Base-by-base conservation (phyloP, 352 stramenopile species). In the Phytophthora pistaciae region DNA sequence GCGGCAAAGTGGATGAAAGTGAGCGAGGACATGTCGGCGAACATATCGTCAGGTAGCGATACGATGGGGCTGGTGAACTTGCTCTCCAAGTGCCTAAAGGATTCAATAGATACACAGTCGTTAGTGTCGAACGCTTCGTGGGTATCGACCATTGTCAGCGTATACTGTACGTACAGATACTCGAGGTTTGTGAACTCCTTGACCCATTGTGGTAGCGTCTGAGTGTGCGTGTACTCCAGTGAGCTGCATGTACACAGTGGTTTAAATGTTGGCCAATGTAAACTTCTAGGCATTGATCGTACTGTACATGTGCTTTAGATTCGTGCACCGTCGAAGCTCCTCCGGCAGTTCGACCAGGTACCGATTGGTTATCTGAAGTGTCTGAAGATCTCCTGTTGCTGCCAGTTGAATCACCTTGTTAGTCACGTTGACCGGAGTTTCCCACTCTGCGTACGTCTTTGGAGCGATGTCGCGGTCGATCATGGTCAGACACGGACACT, bases 191-290 rank as follows among this genome's bases (percentile, higher is more conserved):
- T 60, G 48, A 80, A 60, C 5, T 77, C 44, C 20, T 60, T 79
- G 31, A 50, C 60, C 74, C 77, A 79, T 3, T 29, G 23, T 23
- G 71, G 72, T 13, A 84, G n/a, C 2, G 44, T 56, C 10, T 38
- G 18, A 0, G 66, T 83, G 46, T 77, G 61, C 0, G 74, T 73
- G 56, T 82, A 79, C 8, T 77, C 55, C 3, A 85, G 57, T 2
- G 78, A 73, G n/a, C 75, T 85, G 33, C 27, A 31, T 42, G 36
- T 8, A 42, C 36, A 42, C 36, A 42, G 18, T 16, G 36, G 36
- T 18, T 42, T 42, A 42, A 16, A 16, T 14, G 0, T 42, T 42
- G 36, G 13, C 18, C 27, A 31, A 8, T 7, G 27, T 31, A 31
- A 31, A 7, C 6, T 31, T 31, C 4, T 31, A 3, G 6, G 27